Conservation (phyloP, 768 basidiomycete genomes). For the Arthromyces matolae region DNA sequence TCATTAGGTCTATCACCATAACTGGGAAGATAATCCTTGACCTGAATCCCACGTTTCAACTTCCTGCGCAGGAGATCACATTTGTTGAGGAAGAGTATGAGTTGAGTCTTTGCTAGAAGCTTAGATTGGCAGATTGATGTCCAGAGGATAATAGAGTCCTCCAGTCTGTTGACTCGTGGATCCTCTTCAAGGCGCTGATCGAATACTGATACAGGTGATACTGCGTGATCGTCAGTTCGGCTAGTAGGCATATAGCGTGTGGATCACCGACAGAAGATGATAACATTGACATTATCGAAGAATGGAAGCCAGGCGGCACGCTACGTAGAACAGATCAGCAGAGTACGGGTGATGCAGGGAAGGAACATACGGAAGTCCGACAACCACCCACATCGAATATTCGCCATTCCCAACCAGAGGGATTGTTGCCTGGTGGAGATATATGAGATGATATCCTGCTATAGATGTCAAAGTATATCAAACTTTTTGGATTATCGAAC, state of each 20-base stretch:
- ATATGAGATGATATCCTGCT: background rate
- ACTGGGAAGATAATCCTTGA: constrained; percentile 58
- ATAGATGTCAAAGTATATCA: constrained; percentile 1
- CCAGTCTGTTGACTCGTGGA: constrained; percentile 62
- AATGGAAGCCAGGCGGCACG: constrained; percentile 78
- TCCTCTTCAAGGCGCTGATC: constrained; percentile 75
- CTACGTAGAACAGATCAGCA: constrained; percentile 30
- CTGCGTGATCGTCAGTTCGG: constrained; percentile 20
- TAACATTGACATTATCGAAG: constrained; percentile 74
- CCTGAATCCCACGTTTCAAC: constrained; percentile 51
- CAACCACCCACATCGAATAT: constrained; percentile 79
- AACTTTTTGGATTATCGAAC: constrained; percentile 34
- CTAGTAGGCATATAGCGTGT: background rate
- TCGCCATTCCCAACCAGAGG: constrained; percentile 54
- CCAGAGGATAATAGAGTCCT: constrained; percentile 74
- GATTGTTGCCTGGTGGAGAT: constrained; percentile 24
- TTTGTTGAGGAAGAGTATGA: constrained; percentile 66
- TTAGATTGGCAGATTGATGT: constrained; percentile 63
- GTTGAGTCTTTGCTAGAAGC: constrained; percentile 54
- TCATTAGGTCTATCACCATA: constrained; percentile 73
- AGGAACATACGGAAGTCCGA: constrained; percentile 53
- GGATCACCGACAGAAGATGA: constrained; percentile 55
- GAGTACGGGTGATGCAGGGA: background rate
- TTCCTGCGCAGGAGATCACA: constrained; percentile 68
- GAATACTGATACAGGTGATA: constrained; percentile 78